Percentiles rank a stretch among this genome's conserved stretches.
These are phyloP conservation scores for Phytopythium litorale DNA, from an alignment of 352 stramenopile genomes.

Conservation along the genomic window DNA sequence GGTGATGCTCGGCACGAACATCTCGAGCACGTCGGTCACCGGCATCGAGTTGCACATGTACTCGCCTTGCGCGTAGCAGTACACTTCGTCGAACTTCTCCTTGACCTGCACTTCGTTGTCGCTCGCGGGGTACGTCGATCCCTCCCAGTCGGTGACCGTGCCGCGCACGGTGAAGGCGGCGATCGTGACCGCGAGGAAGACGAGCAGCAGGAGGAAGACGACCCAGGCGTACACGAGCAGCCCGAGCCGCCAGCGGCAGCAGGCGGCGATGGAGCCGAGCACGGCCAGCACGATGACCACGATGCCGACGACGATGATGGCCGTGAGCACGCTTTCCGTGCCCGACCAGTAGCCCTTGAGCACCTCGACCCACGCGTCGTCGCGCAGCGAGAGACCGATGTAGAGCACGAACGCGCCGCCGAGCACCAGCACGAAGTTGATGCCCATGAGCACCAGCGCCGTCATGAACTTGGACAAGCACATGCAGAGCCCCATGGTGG, in stretches of 20 bases:
- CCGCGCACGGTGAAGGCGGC: slow-evolving; percentile 38
- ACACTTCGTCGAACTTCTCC: slow-evolving; percentile 56
- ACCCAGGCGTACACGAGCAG: slow-evolving; percentile 55
- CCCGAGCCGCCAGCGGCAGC: slow-evolving; percentile 52
- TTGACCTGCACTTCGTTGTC: slow-evolving; percentile 46
- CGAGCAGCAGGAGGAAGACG: slow-evolving; percentile 44
- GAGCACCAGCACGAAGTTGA: slow-evolving; percentile 60
- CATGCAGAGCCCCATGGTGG: slow-evolving; percentile 22
- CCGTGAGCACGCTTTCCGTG: slow-evolving; percentile 37
- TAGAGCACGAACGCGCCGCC: slow-evolving; percentile 57
- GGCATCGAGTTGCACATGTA: slow-evolving; percentile 66
- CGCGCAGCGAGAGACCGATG: slow-evolving; percentile 32
- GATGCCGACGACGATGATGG: slow-evolving; percentile 42
- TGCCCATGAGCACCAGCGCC: slow-evolving; percentile 41
- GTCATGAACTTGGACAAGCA: slow-evolving; percentile 26
- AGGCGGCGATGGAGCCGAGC: slow-evolving; percentile 49
- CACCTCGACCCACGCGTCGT: slow-evolving; percentile 59
- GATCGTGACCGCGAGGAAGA: slow-evolving; percentile 46
- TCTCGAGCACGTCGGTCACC: slow-evolving; percentile 40
- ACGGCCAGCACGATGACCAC: slow-evolving; percentile 57
- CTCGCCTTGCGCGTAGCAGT: slow-evolving; percentile 71
- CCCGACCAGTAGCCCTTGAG: slow-evolving; percentile 50
- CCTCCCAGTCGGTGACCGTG: slow-evolving; percentile 45
- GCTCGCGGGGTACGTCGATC: slow-evolving; percentile 41
- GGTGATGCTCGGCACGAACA: slow-evolving; percentile 44